Evolutionary conservation across 805 yeast species (phyloP), one percentile per base, ranked within the genome.

Genomic region (Millerago galiae): DNA sequence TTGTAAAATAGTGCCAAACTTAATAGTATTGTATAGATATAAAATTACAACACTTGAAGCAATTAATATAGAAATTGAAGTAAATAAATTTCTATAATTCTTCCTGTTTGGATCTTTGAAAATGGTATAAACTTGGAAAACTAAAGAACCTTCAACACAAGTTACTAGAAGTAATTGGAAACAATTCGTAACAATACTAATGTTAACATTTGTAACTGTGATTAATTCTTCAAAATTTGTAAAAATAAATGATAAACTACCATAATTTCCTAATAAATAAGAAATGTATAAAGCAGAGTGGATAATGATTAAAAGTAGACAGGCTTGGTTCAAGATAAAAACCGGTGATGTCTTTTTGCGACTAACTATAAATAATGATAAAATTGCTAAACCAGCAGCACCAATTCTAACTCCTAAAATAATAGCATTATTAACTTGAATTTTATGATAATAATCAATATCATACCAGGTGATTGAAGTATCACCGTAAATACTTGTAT

Each of bases 111-210:
- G 77, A n/a, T 75, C 68, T 43, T 74, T 70, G 65, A 86, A 86
- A 38, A 93, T 79, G 27, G 83, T 74, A 47, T 68, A 72, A 8
- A 84, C 75, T 63, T 91, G 98, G 56, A 78, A 78, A 2, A 80
- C 69, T 54, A 91, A 62, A 0, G 93, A 81, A 0, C 66, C 48
- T 59, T 87, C 84, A 41, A 90, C 75, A 9, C 76, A 65, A 1
- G 71, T 63, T 15, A 86, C 71, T 35, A 88, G 62, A 11, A 88
- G 46, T 5, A 80, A 68, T 48, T 80, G 80, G 44, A 84, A 61
- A 3, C 78, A 68, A 52, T 79, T 75, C 0, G 87, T 66, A 3
- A 84, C 85, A 9, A 80, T 74, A n/a, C 80, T 71, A 5, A 76
- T 57, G 37, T 67, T 71, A 35, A 69, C 64, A 24, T 74, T 73